Evolutionary conservation across 352 stramenopile species (phyloP).

Genomic region (Phytopythium vexans): DNA sequence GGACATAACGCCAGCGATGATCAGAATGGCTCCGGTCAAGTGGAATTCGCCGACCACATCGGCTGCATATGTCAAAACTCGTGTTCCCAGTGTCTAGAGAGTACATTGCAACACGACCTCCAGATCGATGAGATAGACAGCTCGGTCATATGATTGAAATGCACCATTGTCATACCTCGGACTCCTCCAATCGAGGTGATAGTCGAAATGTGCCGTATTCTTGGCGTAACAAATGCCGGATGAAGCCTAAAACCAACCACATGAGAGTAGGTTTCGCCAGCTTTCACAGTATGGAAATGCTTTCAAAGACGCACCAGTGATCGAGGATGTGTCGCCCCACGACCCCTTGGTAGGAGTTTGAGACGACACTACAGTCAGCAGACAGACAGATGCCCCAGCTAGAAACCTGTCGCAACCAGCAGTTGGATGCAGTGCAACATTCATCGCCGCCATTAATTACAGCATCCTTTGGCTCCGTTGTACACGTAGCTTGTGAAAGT

Average conservation of each 20-base stretch:
- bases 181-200: conserved; percentile 55
- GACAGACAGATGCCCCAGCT: conserved; percentile 27
- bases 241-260: conserved; percentile 15
- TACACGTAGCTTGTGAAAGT: no score
- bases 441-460: no score
- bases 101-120: no score
- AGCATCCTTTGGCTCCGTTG: no score
- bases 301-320: conserved; percentile 46
- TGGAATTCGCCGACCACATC: conserved; percentile 20
- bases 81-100: no score
- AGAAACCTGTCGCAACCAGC: conserved; percentile 19
- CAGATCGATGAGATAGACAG: conserved; percentile 3
- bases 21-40: conserved; percentile 11
- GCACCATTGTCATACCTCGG: conserved; percentile 21
- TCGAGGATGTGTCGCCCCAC: conserved; percentile 88
- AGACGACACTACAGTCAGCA: conserved; percentile 21
- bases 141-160: conserved; percentile 10
- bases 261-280: background rate
- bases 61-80: no score
- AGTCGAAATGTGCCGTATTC: conserved; percentile 93
- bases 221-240: conserved; percentile 67
- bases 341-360: conserved; percentile 51
- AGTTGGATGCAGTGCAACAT: no score
- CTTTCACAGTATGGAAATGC: conserved; percentile 3
- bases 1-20: conserved; percentile 15